Base-by-base conservation (phyloP, 139 green algal species). In the Coelastrella sp. region DNA sequence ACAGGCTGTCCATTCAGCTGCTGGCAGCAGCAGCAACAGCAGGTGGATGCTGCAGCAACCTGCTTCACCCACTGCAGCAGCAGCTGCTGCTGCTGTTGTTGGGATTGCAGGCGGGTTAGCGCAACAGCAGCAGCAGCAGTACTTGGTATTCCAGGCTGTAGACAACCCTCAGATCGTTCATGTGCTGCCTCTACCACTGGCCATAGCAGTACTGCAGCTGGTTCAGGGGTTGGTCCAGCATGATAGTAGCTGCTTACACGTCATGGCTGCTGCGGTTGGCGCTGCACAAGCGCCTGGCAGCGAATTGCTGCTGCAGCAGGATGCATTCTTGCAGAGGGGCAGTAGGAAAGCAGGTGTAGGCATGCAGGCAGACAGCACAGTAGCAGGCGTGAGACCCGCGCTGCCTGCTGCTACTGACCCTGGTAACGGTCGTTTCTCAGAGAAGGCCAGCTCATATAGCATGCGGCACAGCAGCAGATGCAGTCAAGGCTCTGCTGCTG, bases 101-200 rank as follows among this genome's bases (percentile, higher is more conserved):
- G 16, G 56, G 5, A 61, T n/a, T 32, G 3, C 23, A 74, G 16
- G 11, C 20, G 32, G 13, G 11, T 32, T 17, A 32, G 32, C 14
- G n/a, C 80, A 71, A n/a, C 78, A 86, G 59, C 59, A 75, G 59
- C 80, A 85, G 58, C 80, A 86, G 80, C 60, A 86, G 4, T 75
- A 60, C n/a, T 59, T 86, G n/a, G 59, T 86, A 7, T 86, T 86
- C 32, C 59, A 75, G 59, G 80, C 59, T 32, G 80, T 56, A 59
- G 80, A 56, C 4, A 11, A 86, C 3, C 16, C 80, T 5, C 58
- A 86, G n/a, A 3, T 59, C 5, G 0, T 86, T 20, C 80, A 86
- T 56, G 80, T 86, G 59, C 59, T 86, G 14, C 80, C 80, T 3
- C 80, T 86, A 3, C 80, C 56, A 22, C 80, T 86, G 59, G 80